A percentile compares a stretch with the other conserved stretches of the same genome.
Evolutionary conservation across 768 basidiomycete genomes (phyloP).

Genomic region (Mycena olivaceomarginata): DNA sequence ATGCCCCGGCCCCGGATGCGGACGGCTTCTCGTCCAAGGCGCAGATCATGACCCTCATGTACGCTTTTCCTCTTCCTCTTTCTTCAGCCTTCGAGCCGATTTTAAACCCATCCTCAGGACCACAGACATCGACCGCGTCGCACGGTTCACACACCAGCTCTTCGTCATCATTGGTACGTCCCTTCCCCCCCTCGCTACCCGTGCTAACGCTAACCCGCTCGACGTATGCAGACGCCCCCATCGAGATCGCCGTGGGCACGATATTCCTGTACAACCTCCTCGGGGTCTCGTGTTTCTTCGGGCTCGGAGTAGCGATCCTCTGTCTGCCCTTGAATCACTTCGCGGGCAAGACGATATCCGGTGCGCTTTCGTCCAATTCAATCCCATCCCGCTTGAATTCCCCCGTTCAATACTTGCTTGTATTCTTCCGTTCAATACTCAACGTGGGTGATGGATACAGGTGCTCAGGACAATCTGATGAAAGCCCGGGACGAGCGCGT

Average conservation of each 20-base stretch:
- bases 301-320: constrained; percentile 83
- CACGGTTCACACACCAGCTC: constrained; percentile 88
- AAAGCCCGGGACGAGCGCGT: constrained; percentile 94
- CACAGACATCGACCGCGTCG: constrained; percentile 93
- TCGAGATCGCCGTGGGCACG: constrained; percentile 86
- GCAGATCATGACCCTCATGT: constrained; percentile 94
- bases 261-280: constrained; percentile 87
- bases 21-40: constrained; percentile 81
- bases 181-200: not conserved
- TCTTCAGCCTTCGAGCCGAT: too few species aligned
- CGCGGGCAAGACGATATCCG: constrained; percentile 77
- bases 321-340: constrained; percentile 89
- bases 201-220: constrained; percentile 1
- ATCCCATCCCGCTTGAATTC: too few species aligned
- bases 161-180: constrained; percentile 83
- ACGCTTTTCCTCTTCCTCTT: not conserved
- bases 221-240: constrained; percentile 75
- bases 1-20: constrained; percentile 57
- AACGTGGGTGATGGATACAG: too few species aligned
- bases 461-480: constrained; percentile 85
- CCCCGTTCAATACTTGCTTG: not conserved
- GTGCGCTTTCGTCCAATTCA: constrained; percentile 59
- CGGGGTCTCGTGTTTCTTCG: constrained; percentile 85
- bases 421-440: not conserved
- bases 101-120: constrained; percentile 63